Conservation (phyloP, 352 stramenopile genomes). For the Aphanomyces stellatus region DNA sequence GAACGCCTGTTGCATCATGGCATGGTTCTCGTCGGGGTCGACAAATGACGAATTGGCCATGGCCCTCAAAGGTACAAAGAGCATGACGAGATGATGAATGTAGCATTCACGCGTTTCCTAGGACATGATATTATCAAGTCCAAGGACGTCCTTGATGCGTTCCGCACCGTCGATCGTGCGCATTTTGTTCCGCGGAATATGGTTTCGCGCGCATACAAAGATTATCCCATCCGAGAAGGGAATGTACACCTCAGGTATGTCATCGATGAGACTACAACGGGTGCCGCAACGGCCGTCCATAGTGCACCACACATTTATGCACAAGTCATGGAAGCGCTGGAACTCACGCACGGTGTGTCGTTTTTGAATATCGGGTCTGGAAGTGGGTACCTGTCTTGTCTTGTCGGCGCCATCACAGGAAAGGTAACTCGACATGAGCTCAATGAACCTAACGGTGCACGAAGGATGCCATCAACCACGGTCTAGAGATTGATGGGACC, state of each 20-base stretch:
- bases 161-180: conserved; percentile 19
- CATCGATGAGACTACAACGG: too few relatives aligned
- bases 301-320: conserved; percentile 24
- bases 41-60: conserved; percentile 21
- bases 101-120: too few relatives aligned
- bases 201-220: conserved; percentile 6
- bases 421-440: conserved; percentile 1
- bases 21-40: conserved; percentile 17
- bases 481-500: conserved; percentile 16
- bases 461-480: conserved; percentile 21
- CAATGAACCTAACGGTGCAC: not conserved
- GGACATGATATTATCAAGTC: conserved; percentile 17
- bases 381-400: conserved; percentile 23
- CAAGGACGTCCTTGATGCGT: conserved; percentile 16
- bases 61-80: not conserved
- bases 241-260: conserved; percentile 11
- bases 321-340: conserved; percentile 22
- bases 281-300: not conserved
- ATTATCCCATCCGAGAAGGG: conserved; percentile 8
- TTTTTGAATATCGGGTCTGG: conserved; percentile 25
- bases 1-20: conserved; percentile 21
- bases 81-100: too few relatives aligned
- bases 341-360: conserved; percentile 12
- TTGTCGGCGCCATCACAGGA: conserved; percentile 21
- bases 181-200: conserved; percentile 17